Conservation (phyloP, 2,329 filamentous ascomycete species). For the Curvularia verruculosa region DNA sequence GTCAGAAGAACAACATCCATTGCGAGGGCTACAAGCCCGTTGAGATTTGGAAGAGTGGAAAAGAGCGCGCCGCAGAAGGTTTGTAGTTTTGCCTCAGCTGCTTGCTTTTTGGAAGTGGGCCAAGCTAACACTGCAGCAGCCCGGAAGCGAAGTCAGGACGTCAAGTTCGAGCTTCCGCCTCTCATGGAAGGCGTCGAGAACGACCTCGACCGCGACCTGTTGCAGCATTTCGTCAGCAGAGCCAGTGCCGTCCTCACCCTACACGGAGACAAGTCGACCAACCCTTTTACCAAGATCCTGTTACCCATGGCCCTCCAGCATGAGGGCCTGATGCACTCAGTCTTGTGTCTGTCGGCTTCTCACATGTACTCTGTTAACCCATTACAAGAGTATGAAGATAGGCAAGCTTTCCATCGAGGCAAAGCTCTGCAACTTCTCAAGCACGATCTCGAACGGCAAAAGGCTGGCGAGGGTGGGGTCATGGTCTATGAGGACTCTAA, state of each 20-base stretch:
- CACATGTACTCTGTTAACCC: conserved; percentile 65
- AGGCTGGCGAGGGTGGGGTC: conserved; percentile 44
- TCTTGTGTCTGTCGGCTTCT: conserved; percentile 81
- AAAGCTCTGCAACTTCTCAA: conserved; percentile 59
- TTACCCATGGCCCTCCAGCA: conserved; percentile 81
- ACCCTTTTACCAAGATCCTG: conserved; percentile 84
- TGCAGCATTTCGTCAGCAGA: conserved; percentile 80
- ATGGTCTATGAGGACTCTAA: conserved; percentile 61
- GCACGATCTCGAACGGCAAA: conserved; percentile 48
- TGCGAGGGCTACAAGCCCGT: conserved; percentile 91
- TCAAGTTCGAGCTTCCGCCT: conserved; percentile 57
- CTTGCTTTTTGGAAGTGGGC: neutral
- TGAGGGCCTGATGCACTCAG: conserved; percentile 85
- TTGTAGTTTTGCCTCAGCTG: neutral
- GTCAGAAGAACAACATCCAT: conserved; percentile 89
- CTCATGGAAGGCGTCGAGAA: conserved; percentile 84
- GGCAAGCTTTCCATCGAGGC: conserved; percentile 53
- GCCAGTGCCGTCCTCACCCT: conserved; percentile 83
- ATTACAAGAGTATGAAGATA: conserved; percentile 58
- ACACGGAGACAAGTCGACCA: conserved; percentile 74
- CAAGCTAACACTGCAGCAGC: conserved; percentile 36
- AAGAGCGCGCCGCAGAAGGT: conserved; percentile 73
- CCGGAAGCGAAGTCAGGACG: conserved; percentile 42
- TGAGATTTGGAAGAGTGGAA: conserved; percentile 85
- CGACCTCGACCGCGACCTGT: conserved; percentile 76